These are phyloP conservation scores for Venustampulla echinocandica DNA, from an alignment of 495 filamentous ascomycete genomes.

Conservation along the genomic window DNA sequence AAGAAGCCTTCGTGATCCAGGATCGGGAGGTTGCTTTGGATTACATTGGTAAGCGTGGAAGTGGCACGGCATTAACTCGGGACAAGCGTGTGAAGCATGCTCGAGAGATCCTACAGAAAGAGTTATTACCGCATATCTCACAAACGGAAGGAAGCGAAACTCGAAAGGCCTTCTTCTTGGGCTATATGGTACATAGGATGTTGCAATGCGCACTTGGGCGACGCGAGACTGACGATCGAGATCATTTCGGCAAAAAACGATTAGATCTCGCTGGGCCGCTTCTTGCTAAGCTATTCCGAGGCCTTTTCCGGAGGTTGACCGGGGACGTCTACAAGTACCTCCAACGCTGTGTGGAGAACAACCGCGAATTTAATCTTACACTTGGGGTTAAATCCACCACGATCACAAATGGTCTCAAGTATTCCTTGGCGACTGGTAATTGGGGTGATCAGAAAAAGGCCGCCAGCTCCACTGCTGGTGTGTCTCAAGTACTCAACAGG, in stretches of 20 bases:
- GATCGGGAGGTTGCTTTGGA: constrained; percentile 93
- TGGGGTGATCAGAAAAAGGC: constrained; percentile 99
- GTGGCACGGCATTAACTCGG: constrained; percentile 61
- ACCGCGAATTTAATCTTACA: constrained; percentile 77
- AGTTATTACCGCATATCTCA: constrained; percentile 92
- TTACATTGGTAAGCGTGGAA: constrained; percentile 87
- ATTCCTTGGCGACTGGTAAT: constrained; percentile 96
- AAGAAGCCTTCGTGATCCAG: constrained; percentile 92
- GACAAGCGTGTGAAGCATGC: constrained; percentile 87
- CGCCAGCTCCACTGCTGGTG: constrained; percentile 83
- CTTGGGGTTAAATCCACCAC: constrained; percentile 86
- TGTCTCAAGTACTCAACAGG: constrained; percentile 95
- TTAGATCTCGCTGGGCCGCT: constrained; percentile 92
- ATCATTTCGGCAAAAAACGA: constrained; percentile 98
- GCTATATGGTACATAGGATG: constrained; percentile 96
- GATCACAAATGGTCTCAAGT: constrained; percentile 87
- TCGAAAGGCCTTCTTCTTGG: constrained; percentile 94
- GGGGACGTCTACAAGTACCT: constrained; percentile 84
- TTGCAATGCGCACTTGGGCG: constrained; percentile 86
- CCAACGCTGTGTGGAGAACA: constrained; percentile 81
- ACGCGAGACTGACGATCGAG: constrained; percentile 88
- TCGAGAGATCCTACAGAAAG: constrained; percentile 89
- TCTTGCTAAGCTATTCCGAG: constrained; percentile 85
- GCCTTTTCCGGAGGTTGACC: constrained; percentile 75
- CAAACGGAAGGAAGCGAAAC: constrained; percentile 95